Conservation (phyloP, 2,329 filamentous ascomycete species). For the Blastomyces gilchristii region DNA sequence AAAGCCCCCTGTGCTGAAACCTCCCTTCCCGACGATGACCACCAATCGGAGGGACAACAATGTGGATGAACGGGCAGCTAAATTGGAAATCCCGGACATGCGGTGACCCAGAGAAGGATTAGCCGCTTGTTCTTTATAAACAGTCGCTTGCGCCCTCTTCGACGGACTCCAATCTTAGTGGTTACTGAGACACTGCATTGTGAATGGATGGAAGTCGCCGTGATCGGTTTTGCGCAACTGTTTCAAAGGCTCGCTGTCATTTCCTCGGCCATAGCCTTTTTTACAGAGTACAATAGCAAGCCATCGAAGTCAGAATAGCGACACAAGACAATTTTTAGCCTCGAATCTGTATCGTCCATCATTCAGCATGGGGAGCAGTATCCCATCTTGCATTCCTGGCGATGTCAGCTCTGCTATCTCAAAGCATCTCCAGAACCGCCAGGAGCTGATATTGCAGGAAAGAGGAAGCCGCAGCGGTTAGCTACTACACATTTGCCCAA, state of each 20-base stretch:
- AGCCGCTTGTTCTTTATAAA: neutral
- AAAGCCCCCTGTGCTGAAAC: too few relatives aligned
- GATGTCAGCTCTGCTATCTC: conserved; percentile 5
- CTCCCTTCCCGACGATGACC: too few relatives aligned
- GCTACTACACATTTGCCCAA: neutral
- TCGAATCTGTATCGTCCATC: neutral
- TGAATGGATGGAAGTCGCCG: neutral
- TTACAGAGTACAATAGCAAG: neutral
- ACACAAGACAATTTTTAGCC: neutral
- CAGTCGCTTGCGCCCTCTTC: neutral
- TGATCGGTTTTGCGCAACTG: neutral
- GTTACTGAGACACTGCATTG: neutral
- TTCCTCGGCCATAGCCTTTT: neutral
- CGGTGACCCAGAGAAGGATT: too few relatives aligned
- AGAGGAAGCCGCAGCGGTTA: conserved; percentile 14
- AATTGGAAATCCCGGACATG: too few relatives aligned
- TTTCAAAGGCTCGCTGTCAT: neutral
- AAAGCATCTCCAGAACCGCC: conserved; percentile 8
- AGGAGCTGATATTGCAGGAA: conserved; percentile 12
- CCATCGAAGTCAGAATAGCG: neutral
- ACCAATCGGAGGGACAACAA: too few relatives aligned
- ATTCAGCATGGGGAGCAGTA: neutral
- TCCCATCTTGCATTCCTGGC: conserved; percentile 3
- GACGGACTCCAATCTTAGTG: neutral
- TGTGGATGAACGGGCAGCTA: too few relatives aligned